A percentile compares a stretch with the other conserved stretches of the same genome.
These are phyloP conservation scores for Ganoderma lingzhi DNA, from an alignment of 1,284 basidiomycete species.

Conservation along the genomic window DNA sequence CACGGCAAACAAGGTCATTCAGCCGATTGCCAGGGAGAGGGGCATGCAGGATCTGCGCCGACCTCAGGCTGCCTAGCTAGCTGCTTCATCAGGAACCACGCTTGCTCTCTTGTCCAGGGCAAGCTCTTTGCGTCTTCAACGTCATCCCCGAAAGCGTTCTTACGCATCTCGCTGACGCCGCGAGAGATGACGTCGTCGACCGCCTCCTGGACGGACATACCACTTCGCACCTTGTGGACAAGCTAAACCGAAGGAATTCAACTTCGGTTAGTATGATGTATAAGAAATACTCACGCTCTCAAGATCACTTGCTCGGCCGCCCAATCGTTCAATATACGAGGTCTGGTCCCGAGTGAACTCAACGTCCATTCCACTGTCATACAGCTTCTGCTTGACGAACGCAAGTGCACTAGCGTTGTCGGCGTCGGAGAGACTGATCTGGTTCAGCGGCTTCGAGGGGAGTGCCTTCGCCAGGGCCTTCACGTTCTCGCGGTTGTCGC, in stretches of 20 bases:
- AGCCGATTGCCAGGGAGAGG: neutral
- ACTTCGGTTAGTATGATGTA: neutral
- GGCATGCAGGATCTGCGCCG: neutral
- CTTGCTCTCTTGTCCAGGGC: slow-evolving; percentile 89
- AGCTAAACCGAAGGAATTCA: slow-evolving; percentile 54
- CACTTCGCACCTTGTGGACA: slow-evolving; percentile 85
- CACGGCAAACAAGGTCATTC: slow-evolving; percentile 11
- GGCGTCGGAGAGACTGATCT: slow-evolving; percentile 85
- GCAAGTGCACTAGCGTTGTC: slow-evolving; percentile 82
- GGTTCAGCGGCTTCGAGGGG: slow-evolving; percentile 85
- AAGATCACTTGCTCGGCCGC: slow-evolving; percentile 89
- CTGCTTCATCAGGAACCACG: slow-evolving; percentile 84
- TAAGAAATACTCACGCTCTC: slow-evolving; percentile 68
- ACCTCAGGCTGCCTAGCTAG: slow-evolving; percentile 81
- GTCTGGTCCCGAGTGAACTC: slow-evolving; percentile 62
- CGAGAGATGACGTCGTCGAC: slow-evolving; percentile 89
- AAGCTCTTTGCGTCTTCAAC: slow-evolving; percentile 84
- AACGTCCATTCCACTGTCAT: slow-evolving; percentile 61
- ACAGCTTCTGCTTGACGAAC: slow-evolving; percentile 85
- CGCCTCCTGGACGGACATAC: slow-evolving; percentile 78
- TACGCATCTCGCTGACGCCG: slow-evolving; percentile 85
- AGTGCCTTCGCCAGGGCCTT: slow-evolving; percentile 89
- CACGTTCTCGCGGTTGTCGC: slow-evolving; percentile 89
- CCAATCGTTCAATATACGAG: slow-evolving; percentile 73
- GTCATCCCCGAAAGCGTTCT: slow-evolving; percentile 95